Percentiles rank a stretch among this genome's conserved stretches.
Conservation (phyloP, 306 rosid species). For the Urtica urens region DNA sequence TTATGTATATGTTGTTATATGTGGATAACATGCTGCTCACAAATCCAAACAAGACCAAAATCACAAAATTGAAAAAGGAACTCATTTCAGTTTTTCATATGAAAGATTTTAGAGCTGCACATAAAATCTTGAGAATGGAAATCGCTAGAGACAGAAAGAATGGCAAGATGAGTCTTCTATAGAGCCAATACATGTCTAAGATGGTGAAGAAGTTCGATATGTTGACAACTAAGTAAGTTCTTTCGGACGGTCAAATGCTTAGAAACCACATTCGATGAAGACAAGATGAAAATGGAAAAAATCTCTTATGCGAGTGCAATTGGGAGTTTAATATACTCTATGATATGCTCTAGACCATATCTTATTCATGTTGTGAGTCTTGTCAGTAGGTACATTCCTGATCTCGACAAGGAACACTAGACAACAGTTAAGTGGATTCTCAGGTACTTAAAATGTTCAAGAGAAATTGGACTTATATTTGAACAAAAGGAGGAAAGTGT, state of each 20-base stretch:
- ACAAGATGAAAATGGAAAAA: not conserved
- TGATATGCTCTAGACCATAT: not conserved
- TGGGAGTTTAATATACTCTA: not conserved
- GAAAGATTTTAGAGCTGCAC: not conserved
- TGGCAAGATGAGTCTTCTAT: not conserved
- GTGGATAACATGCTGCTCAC: not conserved
- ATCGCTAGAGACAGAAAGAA: not conserved
- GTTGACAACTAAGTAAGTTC: not conserved
- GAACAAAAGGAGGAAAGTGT: too few relatives aligned
- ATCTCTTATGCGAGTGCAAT: not conserved
- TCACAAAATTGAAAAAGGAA: not conserved
- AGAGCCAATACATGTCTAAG: not conserved
- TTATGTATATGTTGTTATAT: not conserved
- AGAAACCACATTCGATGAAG: not conserved
- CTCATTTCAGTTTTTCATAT: not conserved
- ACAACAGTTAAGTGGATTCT: not conserved
- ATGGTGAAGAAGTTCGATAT: not conserved
- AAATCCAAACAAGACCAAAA: too few relatives aligned
- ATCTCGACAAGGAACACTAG: not conserved
- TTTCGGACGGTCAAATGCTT: not conserved
- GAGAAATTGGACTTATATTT: too few relatives aligned
- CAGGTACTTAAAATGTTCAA: not conserved
- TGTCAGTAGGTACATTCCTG: not conserved
- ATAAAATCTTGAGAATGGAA: not conserved
- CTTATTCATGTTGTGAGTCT: not conserved